These are phyloP conservation scores for Candida wancherniae DNA, from an alignment of 805 yeast species.

Conservation along the genomic window DNA sequence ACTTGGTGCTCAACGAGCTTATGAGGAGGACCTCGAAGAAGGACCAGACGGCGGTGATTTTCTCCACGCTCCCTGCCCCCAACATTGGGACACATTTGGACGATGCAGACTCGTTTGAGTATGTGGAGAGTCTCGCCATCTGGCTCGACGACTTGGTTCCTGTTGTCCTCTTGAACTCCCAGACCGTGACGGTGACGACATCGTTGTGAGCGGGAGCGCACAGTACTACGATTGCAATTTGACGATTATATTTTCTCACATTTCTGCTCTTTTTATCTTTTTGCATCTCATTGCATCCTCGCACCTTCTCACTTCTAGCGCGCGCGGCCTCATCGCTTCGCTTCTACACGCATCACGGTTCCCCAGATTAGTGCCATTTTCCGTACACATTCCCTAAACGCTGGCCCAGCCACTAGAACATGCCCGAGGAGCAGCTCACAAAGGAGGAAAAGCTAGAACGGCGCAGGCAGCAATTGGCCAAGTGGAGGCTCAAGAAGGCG, in stretches of 20 bases:
- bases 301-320: too few species aligned
- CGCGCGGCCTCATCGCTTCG: too few species aligned
- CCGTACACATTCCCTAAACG: too few species aligned
- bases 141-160: slow-evolving; percentile 88
- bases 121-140: slow-evolving; percentile 67
- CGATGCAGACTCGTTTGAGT: slow-evolving; percentile 65
- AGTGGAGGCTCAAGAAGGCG: slow-evolving; percentile 57
- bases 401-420: too few species aligned
- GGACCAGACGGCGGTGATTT: slow-evolving; percentile 59
- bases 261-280: too few species aligned
- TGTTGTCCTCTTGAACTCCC: slow-evolving; percentile 75
- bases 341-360: too few species aligned
- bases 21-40: slow-evolving; percentile 61
- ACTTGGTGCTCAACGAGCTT: slow-evolving; percentile 78
- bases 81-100: slow-evolving; percentile 72
- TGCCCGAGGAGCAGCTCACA: slow-evolving; percentile 12
- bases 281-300: too few species aligned
- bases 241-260: not conserved
- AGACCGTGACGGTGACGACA: slow-evolving; percentile 94
- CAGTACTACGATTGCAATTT: not conserved
- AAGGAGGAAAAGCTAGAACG: slow-evolving; percentile 32
- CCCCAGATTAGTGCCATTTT: too few species aligned
- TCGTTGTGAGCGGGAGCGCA: slow-evolving; percentile 46
- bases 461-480: slow-evolving; percentile 51
- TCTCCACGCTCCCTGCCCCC: slow-evolving; percentile 90